Base-by-base conservation (phyloP, 306 rosid species). In the Ormosia emarginata region DNA sequence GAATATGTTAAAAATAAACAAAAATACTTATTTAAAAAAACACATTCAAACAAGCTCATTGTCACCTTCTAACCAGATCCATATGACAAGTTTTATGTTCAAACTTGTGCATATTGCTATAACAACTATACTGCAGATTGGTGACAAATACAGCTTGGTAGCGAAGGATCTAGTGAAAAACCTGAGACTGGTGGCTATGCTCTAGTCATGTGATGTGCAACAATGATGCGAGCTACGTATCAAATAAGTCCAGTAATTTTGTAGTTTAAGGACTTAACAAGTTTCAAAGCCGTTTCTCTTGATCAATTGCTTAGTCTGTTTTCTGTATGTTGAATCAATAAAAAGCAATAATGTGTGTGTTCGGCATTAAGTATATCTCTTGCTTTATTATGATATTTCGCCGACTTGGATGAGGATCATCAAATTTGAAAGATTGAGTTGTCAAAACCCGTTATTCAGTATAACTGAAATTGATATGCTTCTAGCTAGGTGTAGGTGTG, bases 141-240 rank as follows among this genome's bases (percentile, higher is more conserved):
- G 34, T 79, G 76, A 67, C 12, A 56, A 68, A 30, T 68, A 43
- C 77, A 79, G 44, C 9, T 14, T 79, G 82, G 37, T 55, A 6
- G 49, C 56, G 77, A 44, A 79, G 40, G 77, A 57, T 58, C 62
- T 79, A 33, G 77, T 79, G 62, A 79, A 79, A 79, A 40, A 57
- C 14, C 40, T 79, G 59, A 43, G 75, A 79, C 34, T 32, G n/a
- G 82, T 79, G 39, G 24, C 53, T 74, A 18, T 17, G 29, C 14
- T 62, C 30, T 33, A 50, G 67, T 13, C 67, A 14, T 63, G 59
- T 17, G 72, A 71, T 53, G 79, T 39, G 67, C 55, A 41, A 46
- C 78, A 61, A 36, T 62, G 36, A 57, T 33, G 62, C 0, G 44
- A 17, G 67, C 30, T 77, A 8, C 7, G 44, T 67, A 56, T 61